Percentiles rank a stretch among this genome's conserved stretches.
Conservation (phyloP, 495 filamentous ascomycete species). For the Xylaria grammica region DNA sequence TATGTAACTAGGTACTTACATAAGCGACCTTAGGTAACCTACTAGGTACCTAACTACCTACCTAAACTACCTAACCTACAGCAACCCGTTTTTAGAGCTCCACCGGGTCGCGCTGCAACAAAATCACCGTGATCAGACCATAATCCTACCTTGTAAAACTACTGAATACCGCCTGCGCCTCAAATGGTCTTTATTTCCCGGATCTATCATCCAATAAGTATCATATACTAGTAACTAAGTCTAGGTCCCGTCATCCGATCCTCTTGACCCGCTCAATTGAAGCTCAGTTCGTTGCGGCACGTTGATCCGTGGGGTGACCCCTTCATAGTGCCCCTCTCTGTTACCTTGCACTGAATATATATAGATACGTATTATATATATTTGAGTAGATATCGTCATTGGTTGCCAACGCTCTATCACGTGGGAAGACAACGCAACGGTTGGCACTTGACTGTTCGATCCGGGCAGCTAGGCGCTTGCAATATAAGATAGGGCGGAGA, state of each 20-base stretch:
- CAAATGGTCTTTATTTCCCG: not conserved
- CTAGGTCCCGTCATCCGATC: conserved; percentile 18
- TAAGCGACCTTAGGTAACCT: not conserved
- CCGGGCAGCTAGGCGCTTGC: conserved; percentile 8
- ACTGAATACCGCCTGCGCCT: not conserved
- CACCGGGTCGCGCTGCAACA: not conserved
- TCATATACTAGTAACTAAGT: conserved; percentile 12
- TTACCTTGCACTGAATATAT: no score
- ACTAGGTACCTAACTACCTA: not conserved
- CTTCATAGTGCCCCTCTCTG: no score
- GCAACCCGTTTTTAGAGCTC: not conserved
- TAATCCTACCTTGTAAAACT: not conserved
- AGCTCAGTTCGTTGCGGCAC: not conserved
- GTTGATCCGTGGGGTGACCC: not conserved
- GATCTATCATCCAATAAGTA: conserved; percentile 28
- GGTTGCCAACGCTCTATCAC: conserved; percentile 3
- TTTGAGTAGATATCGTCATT: conserved; percentile 7
- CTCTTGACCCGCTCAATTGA: conserved; percentile 10
- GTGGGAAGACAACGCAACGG: conserved; percentile 6
- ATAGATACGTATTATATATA: no score
- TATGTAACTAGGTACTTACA: not conserved
- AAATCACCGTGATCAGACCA: conserved; percentile 16
- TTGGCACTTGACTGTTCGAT: not conserved
- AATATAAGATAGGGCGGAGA: conserved; percentile 9
- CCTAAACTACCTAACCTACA: not conserved